Evolutionary conservation across 139 green algal species (phyloP).

Genomic region (Pycnococcus provasolii): DNA sequence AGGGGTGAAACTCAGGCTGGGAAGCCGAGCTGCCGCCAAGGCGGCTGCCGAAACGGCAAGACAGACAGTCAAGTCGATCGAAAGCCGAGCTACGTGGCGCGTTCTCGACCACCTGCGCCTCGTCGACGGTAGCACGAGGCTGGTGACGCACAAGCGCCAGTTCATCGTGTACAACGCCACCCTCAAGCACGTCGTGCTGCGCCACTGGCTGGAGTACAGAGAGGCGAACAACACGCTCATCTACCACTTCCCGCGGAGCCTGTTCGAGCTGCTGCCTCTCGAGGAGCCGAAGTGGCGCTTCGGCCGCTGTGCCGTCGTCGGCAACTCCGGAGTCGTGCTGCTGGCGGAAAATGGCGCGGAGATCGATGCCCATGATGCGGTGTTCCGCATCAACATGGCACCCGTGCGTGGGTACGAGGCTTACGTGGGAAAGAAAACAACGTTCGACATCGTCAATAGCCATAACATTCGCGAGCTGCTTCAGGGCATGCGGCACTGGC

Average conservation of each 20-base stretch:
- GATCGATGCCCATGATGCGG: slow-evolving; percentile 26
- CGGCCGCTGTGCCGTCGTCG: slow-evolving; percentile 21
- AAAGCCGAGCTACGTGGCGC: not conserved
- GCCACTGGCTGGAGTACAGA: slow-evolving; percentile 19
- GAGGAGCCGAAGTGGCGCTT: slow-evolving; percentile 24
- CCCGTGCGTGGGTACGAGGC: slow-evolving; percentile 21
- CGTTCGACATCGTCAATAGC: slow-evolving; percentile 24
- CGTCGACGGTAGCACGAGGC: not conserved
- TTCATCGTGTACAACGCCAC: slow-evolving; percentile 29
- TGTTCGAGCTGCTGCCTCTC: slow-evolving; percentile 25
- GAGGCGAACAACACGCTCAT: slow-evolving; percentile 25
- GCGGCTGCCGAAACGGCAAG: no score
- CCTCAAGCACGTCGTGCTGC: slow-evolving; percentile 15
- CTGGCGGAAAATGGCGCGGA: slow-evolving; percentile 27
- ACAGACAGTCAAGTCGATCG: no score
- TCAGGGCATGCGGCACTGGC: slow-evolving; percentile 9
- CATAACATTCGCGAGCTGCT: slow-evolving; percentile 25
- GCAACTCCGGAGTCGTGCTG: slow-evolving; percentile 18
- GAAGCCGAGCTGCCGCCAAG: no score
- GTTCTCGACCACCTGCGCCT: slow-evolving; percentile 10
- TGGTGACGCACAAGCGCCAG: slow-evolving; percentile 27
- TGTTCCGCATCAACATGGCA: slow-evolving; percentile 25
- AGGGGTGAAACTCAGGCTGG: no score
- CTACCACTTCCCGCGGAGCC: slow-evolving; percentile 18
- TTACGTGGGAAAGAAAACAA: slow-evolving; percentile 25